A percentile compares a stretch with the other conserved stretches of the same genome.
These are phyloP conservation scores for Ascodesmis nigricans DNA, from an alignment of 495 filamentous ascomycete genomes.

Conservation along the genomic window DNA sequence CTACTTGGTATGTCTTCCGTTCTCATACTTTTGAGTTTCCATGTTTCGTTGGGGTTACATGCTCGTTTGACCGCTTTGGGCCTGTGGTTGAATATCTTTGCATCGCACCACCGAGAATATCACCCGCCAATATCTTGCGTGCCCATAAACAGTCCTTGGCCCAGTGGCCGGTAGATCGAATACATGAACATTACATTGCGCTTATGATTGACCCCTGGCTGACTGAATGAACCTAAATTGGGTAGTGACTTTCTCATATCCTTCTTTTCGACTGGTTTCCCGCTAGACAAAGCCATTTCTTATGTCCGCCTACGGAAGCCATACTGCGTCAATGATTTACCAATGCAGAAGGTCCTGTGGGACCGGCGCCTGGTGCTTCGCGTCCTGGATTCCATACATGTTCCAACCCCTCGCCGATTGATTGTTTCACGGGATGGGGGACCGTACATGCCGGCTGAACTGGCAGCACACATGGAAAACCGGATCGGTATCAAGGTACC, in stretches of 20 bases:
- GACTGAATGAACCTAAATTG: too few species aligned
- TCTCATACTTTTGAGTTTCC: too few species aligned
- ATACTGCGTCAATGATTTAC: slow-evolving; percentile 90
- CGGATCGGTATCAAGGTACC: slow-evolving; percentile 55
- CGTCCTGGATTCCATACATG: slow-evolving; percentile 69
- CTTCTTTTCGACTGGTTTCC: slow-evolving; percentile 95
- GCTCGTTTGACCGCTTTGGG: slow-evolving; percentile 5
- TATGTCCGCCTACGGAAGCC: slow-evolving; percentile 82
- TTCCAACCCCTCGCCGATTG: slow-evolving; percentile 71
- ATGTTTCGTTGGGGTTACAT: slow-evolving; percentile 1
- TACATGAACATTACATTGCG: too few species aligned
- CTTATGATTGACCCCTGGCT: too few species aligned
- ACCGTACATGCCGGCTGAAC: slow-evolving; percentile 50
- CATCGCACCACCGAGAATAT: too few species aligned
- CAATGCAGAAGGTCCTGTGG: slow-evolving; percentile 97
- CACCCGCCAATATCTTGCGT: too few species aligned
- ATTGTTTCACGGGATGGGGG: slow-evolving; percentile 91
- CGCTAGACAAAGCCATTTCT: slow-evolving; percentile 86
- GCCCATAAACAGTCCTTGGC: too few species aligned
- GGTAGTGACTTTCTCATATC: slow-evolving; percentile 86
- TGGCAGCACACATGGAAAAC: slow-evolving; percentile 55
- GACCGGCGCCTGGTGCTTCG: slow-evolving; percentile 73
- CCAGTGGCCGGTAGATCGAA: too few species aligned
- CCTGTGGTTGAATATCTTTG: slow-evolving; percentile 7
- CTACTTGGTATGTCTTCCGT: slow-evolving; percentile 34